These are phyloP conservation scores for Garcia nutans DNA, from an alignment of 345 rosid species.

Conservation along the genomic window DNA sequence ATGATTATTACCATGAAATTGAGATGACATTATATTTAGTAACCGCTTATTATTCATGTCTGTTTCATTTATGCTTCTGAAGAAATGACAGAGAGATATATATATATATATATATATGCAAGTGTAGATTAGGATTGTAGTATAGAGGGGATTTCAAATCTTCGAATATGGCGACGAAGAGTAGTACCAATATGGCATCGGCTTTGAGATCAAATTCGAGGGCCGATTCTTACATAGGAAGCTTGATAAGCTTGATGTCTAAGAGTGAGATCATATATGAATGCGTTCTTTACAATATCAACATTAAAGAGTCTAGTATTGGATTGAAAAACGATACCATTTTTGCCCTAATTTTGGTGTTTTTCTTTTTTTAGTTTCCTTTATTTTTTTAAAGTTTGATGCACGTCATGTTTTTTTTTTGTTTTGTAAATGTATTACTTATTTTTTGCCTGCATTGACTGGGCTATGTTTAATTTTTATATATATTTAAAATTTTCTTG, in stretches of 20 bases:
- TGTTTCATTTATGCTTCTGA: no score
- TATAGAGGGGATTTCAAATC: neutral
- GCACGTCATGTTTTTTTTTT: neutral
- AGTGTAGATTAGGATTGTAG: neutral
- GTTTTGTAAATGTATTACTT: neutral
- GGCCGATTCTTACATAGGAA: constrained; percentile 93
- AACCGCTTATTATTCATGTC: no score
- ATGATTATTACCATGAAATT: no score
- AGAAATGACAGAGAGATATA: no score
- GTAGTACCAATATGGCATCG: constrained; percentile 46
- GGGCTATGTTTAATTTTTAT: neutral
- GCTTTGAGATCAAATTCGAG: constrained; percentile 46
- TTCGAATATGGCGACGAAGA: constrained; percentile 58
- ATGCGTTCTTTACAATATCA: constrained; percentile 86
- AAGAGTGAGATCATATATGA: constrained; percentile 97
- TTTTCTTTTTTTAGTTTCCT: neutral
- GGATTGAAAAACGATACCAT: constrained; percentile 77
- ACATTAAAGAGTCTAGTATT: constrained; percentile 92
- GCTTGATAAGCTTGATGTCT: constrained; percentile 93
- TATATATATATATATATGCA: neutral
- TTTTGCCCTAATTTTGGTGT: neutral
- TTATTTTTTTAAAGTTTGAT: neutral
- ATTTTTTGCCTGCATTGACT: constrained; percentile 3
- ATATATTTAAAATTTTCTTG: neutral
- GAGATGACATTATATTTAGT: no score